These are phyloP conservation scores for Salvia sclarea DNA, from an alignment of 305 asterid species.

Conservation along the genomic window DNA sequence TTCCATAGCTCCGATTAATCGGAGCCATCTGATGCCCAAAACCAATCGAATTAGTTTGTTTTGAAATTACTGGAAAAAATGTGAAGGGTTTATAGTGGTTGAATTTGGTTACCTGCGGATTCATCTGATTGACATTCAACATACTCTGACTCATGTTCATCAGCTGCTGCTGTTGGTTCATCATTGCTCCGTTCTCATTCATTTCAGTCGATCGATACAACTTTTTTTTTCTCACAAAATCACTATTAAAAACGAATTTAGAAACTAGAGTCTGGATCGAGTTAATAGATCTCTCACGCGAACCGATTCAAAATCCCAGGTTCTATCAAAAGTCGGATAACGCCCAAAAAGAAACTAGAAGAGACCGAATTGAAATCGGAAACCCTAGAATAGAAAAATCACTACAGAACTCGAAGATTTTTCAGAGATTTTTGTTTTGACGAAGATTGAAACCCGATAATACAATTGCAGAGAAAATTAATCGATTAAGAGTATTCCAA, in stretches of 20 bases:
- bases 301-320: conserved; percentile 27
- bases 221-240: background rate
- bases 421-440: background rate
- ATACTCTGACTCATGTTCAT: conserved; percentile 45
- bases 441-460: background rate
- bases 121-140: conserved; percentile 36
- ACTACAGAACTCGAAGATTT: conserved; percentile 2
- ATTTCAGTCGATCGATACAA: conserved; percentile 31
- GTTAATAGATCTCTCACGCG: conserved; percentile 2
- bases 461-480: background rate
- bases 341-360: background rate
- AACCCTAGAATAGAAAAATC: background rate
- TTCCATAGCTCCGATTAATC: conserved; percentile 68
- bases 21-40: conserved; percentile 44
- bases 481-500: background rate
- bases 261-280: conserved; percentile 12
- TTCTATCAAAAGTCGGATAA: background rate
- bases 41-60: conserved; percentile 14
- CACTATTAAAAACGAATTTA: background rate
- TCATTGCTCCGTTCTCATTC: conserved; percentile 57
- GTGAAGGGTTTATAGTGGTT: background rate
- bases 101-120: conserved; percentile 48
- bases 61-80: background rate
- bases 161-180: conserved; percentile 54
- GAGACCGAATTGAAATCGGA: background rate